A percentile compares a stretch with the other conserved stretches of the same genome.
Conservation (phyloP, 768 basidiomycete genomes). For the Phylloporus sp. region DNA sequence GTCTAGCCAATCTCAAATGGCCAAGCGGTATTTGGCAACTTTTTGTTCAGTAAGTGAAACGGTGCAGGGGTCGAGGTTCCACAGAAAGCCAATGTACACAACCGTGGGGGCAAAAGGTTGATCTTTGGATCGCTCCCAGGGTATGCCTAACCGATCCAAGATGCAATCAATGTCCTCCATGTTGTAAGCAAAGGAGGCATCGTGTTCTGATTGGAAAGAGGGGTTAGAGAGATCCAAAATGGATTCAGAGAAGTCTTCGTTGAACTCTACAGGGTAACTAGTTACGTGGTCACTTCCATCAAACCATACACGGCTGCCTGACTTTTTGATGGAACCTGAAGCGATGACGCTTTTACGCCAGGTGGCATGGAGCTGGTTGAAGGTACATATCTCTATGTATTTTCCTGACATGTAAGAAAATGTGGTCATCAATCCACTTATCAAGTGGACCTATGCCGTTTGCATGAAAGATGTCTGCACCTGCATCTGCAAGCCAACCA, state of each 20-base stretch:
- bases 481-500: not conserved
- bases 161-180: not conserved
- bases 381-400: too few relatives aligned
- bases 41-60: conserved; percentile 31
- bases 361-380: too few relatives aligned
- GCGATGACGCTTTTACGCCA: not conserved
- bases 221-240: not conserved
- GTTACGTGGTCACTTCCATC: not conserved
- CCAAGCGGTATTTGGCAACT: not conserved
- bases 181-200: not conserved
- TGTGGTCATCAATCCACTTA: not conserved
- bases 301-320: not conserved
- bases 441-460: not conserved
- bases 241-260: not conserved
- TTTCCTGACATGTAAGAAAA: not conserved
- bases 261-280: not conserved
- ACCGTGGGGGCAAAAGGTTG: not conserved
- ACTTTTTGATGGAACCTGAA: too few relatives aligned
- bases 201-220: not conserved
- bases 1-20: not conserved
- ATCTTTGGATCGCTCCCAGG: conserved; percentile 9
- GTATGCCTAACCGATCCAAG: not conserved
- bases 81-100: conserved; percentile 30
- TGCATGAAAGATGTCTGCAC: not conserved
- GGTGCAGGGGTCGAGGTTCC: conserved; percentile 22